Evolutionary conservation across 139 green algal species (phyloP).

Genomic region (Chlorella sp.): DNA sequence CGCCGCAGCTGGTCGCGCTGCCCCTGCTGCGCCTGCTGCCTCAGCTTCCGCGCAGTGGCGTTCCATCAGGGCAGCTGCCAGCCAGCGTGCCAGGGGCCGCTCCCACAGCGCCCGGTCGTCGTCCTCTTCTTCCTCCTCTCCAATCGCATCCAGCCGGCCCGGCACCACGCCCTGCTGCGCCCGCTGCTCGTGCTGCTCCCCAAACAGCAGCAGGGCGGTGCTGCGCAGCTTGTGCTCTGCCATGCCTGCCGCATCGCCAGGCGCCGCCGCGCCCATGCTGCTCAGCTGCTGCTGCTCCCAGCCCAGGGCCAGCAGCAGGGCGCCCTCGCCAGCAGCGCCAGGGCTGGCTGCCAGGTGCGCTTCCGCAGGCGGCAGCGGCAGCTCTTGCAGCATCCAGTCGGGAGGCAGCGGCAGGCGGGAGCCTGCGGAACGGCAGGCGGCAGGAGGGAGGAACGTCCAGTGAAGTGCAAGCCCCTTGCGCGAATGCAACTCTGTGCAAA

Average conservation of each 20-base stretch:
- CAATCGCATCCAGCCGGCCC: too few relatives aligned
- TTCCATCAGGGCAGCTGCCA: constrained; percentile 47
- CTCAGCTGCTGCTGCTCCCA: constrained; percentile 19
- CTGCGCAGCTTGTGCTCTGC: constrained; percentile 21
- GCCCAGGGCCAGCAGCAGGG: constrained; percentile 48
- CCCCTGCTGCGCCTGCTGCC: background rate
- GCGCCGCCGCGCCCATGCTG: background rate
- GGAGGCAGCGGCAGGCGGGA: constrained; percentile 37
- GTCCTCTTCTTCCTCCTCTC: constrained; percentile 6
- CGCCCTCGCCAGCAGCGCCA: constrained; percentile 20
- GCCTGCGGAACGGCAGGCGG: background rate
- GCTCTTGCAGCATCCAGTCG: constrained; percentile 30
- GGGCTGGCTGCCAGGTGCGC: background rate
- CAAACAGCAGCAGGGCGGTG: constrained; percentile 34
- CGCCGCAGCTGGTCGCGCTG: background rate
- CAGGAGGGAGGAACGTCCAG: background rate
- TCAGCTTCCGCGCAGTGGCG: constrained; percentile 21
- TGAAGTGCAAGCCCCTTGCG: too few relatives aligned
- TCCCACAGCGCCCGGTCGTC: constrained; percentile 49
- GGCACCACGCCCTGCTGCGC: background rate
- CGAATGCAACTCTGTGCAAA: background rate
- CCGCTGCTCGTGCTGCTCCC: background rate
- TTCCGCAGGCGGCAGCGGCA: background rate
- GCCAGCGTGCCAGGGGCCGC: constrained; percentile 55
- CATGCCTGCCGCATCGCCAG: background rate